phyloP scores from a whole-genome alignment of 345 rosid genomes.

The Aquilaria malaccensis region DNA sequence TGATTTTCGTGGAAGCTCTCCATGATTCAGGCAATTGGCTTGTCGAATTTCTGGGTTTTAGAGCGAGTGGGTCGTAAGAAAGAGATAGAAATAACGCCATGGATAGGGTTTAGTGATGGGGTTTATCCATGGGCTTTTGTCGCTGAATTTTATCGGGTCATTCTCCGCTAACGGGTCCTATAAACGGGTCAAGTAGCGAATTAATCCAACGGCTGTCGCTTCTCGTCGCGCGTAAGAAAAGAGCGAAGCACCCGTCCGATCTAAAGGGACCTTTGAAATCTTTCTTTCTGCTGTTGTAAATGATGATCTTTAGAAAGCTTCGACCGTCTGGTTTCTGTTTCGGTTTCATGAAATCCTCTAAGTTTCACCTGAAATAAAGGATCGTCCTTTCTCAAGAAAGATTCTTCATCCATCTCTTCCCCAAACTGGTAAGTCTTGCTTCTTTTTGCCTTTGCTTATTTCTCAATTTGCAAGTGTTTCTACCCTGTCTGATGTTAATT shows the following conservation, averaged over 20 bases:
- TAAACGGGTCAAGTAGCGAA: not conserved
- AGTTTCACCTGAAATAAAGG: too few relatives aligned
- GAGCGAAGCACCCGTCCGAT: constrained; percentile 14
- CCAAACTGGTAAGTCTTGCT: too few relatives aligned
- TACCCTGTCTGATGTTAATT: too few relatives aligned
- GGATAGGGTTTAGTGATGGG: constrained; percentile 16
- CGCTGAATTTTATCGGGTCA: constrained; percentile 15
- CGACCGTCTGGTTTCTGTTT: too few relatives aligned
- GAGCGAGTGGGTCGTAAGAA: constrained; percentile 26
- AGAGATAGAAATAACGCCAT: constrained; percentile 58
- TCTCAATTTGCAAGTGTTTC: too few relatives aligned
- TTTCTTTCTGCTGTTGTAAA: too few relatives aligned
- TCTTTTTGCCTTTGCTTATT: too few relatives aligned
- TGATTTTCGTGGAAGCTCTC: not conserved
- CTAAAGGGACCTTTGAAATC: not conserved
- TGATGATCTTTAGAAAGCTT: too few relatives aligned
- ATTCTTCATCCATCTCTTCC: too few relatives aligned
- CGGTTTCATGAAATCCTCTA: too few relatives aligned
- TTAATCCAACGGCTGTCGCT: constrained; percentile 12
- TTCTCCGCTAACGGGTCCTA: not conserved
- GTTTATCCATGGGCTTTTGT: constrained; percentile 33
- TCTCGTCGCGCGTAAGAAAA: not conserved
- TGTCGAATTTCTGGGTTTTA: constrained; percentile 14
- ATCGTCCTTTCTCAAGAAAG: too few relatives aligned
- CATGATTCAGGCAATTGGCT: constrained; percentile 1